Base-by-base conservation (phyloP, 2,329 filamentous ascomycete species). In the Aspergillus caelatus region DNA sequence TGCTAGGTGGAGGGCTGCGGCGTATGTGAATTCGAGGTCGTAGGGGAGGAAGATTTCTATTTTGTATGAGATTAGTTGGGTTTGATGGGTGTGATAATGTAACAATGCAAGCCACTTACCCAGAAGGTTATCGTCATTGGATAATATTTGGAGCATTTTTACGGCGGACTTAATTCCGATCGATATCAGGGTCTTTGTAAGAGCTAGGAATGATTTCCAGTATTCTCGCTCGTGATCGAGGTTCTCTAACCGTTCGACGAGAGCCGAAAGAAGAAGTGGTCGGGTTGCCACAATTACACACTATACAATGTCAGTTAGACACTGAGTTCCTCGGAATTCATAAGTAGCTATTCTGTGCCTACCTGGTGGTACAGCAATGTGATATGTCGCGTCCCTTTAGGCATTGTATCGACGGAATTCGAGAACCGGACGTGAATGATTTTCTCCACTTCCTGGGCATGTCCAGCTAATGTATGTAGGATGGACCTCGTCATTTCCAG, bases 261-360 rank as follows among this genome's bases (percentile, higher is more conserved):
- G 68, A 0, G 80, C 74, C 0, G 78, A 80, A 0, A 81, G 70
- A 0, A 81, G 59, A 0, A 80, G 69, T 2, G 79, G 78, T 0
- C 78, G 68, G 1, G 79, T 81, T 0, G 77, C 79, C 0, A 80
- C 68, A 2, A 80, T 79, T 0, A 81, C 78, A n/a, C 78, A 80
- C 67, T 69, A 11, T 0, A 10, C 0, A 0, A 11, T n/a, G n/a
- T 4, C 6, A 32, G 26, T 12, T 30, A 30, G 11, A 43, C 0
- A 19, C 0, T 7, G 16, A 39, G 6, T 8, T 39, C 16, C 5
- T 39, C 2, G 0, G 1, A 19, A 16, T 39, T 3, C 0, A 7
- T 16, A 19, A 3, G 0, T 2, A 1, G 16, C 0, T 12, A 4
- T n/a, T 43, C 10, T 14, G 8, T 4, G 3, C 67, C 7, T n/a